A percentile compares a stretch with the other conserved stretches of the same genome.
Evolutionary conservation across 1,139 yeast species (phyloP).

Genomic region (Maudiozyma humilis): DNA sequence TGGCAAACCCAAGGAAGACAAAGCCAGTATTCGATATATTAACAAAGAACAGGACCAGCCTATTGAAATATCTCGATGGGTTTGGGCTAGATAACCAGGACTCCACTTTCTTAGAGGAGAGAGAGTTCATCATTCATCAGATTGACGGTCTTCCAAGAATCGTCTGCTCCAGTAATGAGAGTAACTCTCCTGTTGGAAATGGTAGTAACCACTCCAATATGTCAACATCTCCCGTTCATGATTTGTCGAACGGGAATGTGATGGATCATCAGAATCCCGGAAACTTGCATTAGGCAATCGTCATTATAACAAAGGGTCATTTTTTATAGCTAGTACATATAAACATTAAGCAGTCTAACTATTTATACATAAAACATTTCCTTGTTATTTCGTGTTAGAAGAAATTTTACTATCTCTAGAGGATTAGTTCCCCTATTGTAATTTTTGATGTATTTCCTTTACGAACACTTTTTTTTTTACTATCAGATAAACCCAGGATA

Average conservation of each 20-base stretch:
- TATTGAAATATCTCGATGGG: slow-evolving; percentile 57
- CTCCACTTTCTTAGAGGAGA: slow-evolving; percentile 65
- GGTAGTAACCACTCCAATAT: neutral
- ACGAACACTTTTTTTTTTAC: neutral
- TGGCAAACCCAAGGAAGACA: slow-evolving; percentile 87
- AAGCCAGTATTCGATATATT: slow-evolving; percentile 73
- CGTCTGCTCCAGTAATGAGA: slow-evolving; percentile 24
- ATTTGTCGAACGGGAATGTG: neutral
- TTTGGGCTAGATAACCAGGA: slow-evolving; percentile 61
- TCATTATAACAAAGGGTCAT: slow-evolving; percentile 1
- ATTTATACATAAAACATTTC: neutral
- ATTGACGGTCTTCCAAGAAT: slow-evolving; percentile 60
- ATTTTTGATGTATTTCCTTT: too few species aligned
- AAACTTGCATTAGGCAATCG: neutral
- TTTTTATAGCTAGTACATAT: neutral
- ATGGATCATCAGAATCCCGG: neutral
- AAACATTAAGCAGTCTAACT: neutral
- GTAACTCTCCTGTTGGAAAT: slow-evolving; percentile 1
- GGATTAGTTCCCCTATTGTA: neutral
- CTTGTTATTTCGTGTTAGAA: neutral
- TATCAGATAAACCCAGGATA: too few species aligned
- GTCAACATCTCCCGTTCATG: slow-evolving; percentile 3
- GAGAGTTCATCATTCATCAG: slow-evolving; percentile 68
- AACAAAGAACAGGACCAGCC: slow-evolving; percentile 70
- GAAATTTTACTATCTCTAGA: too few species aligned